These are phyloP conservation scores for Tephrocybe sp. DNA, from an alignment of 768 basidiomycete genomes.

Conservation along the genomic window DNA sequence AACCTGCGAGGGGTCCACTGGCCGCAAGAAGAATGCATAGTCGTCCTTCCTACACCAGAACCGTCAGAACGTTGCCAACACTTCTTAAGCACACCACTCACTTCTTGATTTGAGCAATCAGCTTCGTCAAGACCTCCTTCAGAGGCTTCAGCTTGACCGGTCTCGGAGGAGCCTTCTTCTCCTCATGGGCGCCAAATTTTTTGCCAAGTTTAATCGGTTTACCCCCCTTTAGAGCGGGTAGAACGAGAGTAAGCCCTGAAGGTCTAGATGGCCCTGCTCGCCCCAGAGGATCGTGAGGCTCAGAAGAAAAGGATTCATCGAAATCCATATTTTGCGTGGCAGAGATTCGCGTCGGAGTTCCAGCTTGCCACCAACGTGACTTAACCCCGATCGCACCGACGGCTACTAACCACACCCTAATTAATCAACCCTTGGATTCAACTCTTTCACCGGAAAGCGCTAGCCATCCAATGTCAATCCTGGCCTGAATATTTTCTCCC, in stretches of 20 bases:
- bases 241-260: slow-evolving; percentile 62
- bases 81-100: slow-evolving; percentile 27
- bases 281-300: slow-evolving; percentile 3
- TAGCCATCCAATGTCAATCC: too few relatives aligned
- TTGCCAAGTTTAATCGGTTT: slow-evolving; percentile 57
- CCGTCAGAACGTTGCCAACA: slow-evolving; percentile 11
- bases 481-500: too few relatives aligned
- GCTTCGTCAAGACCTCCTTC: slow-evolving; percentile 68
- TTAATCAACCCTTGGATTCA: too few relatives aligned
- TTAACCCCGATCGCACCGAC: too few relatives aligned
- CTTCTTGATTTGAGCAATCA: slow-evolving; percentile 78
- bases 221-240: slow-evolving; percentile 64
- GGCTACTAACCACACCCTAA: too few relatives aligned
- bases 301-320: slow-evolving; percentile 19
- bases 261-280: slow-evolving; percentile 30
- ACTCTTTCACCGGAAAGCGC: too few relatives aligned
- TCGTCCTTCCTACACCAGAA: slow-evolving; percentile 66
- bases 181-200: slow-evolving; percentile 32
- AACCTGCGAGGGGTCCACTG: slow-evolving; percentile 61
- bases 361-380: too few relatives aligned
- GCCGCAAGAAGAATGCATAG: slow-evolving; percentile 78
- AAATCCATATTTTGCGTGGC: slow-evolving; percentile 21
- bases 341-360: slow-evolving; percentile 11
- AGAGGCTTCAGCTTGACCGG: slow-evolving; percentile 78
- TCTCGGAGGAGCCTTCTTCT: slow-evolving; percentile 47